Conservation (phyloP, 2,329 filamentous ascomycete genomes). For the Aspergillus awamori region DNA sequence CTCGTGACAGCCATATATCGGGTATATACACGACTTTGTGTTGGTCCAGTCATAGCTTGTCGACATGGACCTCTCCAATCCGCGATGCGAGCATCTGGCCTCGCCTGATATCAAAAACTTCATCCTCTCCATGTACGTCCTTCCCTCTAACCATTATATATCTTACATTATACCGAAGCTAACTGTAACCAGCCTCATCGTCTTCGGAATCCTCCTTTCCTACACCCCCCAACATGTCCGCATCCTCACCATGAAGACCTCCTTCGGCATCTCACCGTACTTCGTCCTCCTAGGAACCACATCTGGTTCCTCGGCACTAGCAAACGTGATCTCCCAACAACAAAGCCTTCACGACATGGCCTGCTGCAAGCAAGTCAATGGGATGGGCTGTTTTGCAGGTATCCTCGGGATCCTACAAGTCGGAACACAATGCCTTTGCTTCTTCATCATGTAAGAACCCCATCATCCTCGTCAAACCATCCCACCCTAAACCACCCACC, state of each 20-base stretch:
- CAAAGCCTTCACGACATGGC: constrained; percentile 78
- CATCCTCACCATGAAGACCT: constrained; percentile 81
- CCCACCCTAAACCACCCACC: background rate
- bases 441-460: constrained; percentile 76
- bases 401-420: constrained; percentile 89
- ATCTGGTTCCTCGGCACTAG: constrained; percentile 83
- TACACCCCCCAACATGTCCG: constrained; percentile 94
- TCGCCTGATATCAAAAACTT: constrained; percentile 57
- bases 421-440: constrained; percentile 88
- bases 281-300: constrained; percentile 94
- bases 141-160: background rate
- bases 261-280: constrained; percentile 92
- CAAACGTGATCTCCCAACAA: constrained; percentile 89
- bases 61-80: constrained; percentile 29
- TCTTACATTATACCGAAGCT: background rate
- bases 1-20: background rate
- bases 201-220: constrained; percentile 85
- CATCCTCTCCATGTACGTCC: constrained; percentile 55
- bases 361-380: constrained; percentile 81
- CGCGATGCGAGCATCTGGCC: constrained; percentile 55
- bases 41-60: background rate
- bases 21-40: background rate
- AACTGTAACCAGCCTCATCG: constrained; percentile 61
- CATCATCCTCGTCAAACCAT: background rate
- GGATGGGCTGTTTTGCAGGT: constrained; percentile 81